Evolutionary conservation across 2,329 filamentous ascomycete genomes (phyloP), one percentile per base, ranked within the genome.

Genomic region (Scortechinia acanthostroma): DNA sequence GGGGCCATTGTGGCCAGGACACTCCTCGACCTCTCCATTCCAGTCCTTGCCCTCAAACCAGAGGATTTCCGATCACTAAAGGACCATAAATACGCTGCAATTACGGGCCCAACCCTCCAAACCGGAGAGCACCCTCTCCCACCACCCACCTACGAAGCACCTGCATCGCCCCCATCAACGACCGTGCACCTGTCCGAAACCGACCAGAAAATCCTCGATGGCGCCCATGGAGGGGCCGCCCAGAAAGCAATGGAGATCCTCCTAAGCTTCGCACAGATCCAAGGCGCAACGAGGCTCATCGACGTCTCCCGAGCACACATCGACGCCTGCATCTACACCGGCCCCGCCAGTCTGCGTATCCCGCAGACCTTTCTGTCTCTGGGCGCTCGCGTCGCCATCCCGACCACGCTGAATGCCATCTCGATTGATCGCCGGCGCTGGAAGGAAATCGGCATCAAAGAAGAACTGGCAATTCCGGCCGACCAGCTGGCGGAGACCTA

Each of bases 401-500:
- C 66, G 0, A 65, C 66, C 0, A 62, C 66, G 0, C 51, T 68
- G 22, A 71, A 71, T 43, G 59, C 68, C 2, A 63, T 71, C n/a
- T 66, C 63, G 3, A 55, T 70, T 17, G 68, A 71, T 43, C 57
- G 55, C n/a, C 53, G 53, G 13, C 58, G 65, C 2, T 70, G 67
- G 67, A 55, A 54, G 2, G 55, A 55, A 3, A 53, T 62, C 10
- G 64, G 65, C 1, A 52, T 66, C 2, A 54, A 63, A n/a, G 42
- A 54, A 0, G 46, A 43, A 1, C 51, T 65, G 4, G 60, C 55
- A 2, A 49, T 49, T 3, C 55, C 59, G 1, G 59, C 64, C 1
- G 57, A 55, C 4, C 53, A 55, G 16, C 49, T 71, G 2, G 66
- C 59, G 1, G 52, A 61, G 15, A 52, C 60, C 0, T 71, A 69